These are phyloP conservation scores for Apiospora arundinis DNA, from an alignment of 2,329 filamentous ascomycete species.

Conservation along the genomic window DNA sequence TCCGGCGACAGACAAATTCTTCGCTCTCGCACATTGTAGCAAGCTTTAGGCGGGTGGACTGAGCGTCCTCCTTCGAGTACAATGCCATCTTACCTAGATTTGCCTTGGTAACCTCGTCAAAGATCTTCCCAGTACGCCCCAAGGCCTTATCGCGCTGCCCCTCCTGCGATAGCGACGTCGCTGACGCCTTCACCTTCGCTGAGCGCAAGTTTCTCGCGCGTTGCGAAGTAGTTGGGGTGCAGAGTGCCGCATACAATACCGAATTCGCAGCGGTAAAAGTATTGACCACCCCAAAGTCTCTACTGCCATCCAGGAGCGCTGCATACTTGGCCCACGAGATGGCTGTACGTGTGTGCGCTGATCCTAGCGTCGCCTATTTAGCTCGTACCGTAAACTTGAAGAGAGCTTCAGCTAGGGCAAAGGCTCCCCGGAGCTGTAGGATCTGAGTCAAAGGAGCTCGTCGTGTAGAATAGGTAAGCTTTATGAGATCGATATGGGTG, in stretches of 20 bases:
- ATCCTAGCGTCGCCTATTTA: neutral
- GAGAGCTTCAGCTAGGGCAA: neutral
- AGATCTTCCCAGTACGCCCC: neutral
- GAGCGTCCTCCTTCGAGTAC: constrained; percentile 9
- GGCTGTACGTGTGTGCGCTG: neutral
- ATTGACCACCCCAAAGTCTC: neutral
- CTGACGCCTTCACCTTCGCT: neutral
- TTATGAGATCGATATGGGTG: too few species aligned
- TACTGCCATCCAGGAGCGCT: neutral
- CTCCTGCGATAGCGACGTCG: neutral
- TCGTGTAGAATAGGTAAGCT: constrained; percentile 6
- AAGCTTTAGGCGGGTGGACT: constrained; percentile 6
- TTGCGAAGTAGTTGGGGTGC: constrained; percentile 1
- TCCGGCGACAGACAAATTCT: neutral
- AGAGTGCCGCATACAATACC: neutral
- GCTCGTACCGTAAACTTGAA: neutral
- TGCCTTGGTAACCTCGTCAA: constrained; percentile 10
- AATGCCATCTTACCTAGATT: neutral
- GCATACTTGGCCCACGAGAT: constrained; percentile 12
- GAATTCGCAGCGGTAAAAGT: neutral
- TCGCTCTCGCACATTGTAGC: constrained; percentile 13
- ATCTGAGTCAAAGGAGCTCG: neutral
- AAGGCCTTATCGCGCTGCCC: neutral
- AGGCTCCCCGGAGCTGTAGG: constrained; percentile 2
- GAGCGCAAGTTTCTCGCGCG: constrained; percentile 12